A percentile compares a stretch with the other conserved stretches of the same genome.
Evolutionary conservation across 345 rosid species (phyloP).

Genomic region (Eucalyptus dawsonii): DNA sequence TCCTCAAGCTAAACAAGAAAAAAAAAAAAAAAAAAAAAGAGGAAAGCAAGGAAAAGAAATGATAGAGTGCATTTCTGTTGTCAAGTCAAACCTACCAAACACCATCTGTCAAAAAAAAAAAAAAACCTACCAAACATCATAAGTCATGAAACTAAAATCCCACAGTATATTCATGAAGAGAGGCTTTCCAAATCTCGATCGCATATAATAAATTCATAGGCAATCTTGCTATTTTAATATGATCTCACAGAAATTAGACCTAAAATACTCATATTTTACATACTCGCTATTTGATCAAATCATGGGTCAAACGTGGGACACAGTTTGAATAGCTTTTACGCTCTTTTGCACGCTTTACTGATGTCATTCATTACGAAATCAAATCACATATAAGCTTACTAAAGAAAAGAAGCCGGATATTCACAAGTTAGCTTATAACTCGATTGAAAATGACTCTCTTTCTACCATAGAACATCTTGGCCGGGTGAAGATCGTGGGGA

Average conservation of each 20-base stretch:
- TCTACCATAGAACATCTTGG: not conserved
- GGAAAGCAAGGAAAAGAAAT: not conserved
- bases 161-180: not conserved
- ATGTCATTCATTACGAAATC: not conserved
- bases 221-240: not conserved
- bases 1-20: not conserved
- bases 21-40: not conserved
- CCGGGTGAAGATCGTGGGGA: not conserved
- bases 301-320: not conserved
- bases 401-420: not conserved
- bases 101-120: no score
- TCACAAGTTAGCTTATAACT: not conserved
- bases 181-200: not conserved
- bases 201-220: not conserved
- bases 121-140: not conserved
- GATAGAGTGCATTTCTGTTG: not conserved
- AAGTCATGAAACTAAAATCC: not conserved
- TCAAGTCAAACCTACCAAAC: not conserved
- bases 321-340: not conserved
- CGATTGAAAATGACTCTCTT: not conserved
- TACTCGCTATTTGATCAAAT: not conserved
- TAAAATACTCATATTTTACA: not conserved
- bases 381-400: not conserved
- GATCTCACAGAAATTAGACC: not conserved
- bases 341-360: not conserved